These are phyloP conservation scores for Craterostigma plantagineum DNA, from an alignment of 257 asterid species.

Conservation along the genomic window DNA sequence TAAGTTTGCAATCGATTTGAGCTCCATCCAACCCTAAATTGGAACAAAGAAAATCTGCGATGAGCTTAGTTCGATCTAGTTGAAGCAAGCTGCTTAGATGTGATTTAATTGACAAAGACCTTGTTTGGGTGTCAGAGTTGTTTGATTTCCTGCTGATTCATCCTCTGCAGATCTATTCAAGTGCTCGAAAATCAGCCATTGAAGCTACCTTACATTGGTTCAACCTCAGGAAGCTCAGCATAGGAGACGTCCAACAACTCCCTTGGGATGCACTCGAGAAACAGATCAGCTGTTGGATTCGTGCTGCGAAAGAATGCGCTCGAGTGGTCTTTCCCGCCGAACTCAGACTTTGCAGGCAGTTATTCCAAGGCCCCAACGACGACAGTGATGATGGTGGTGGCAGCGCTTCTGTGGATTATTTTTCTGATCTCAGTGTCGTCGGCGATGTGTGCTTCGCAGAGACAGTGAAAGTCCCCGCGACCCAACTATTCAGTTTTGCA, in stretches of 20 bases:
- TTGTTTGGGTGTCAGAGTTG: too few relatives aligned
- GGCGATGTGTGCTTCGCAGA: slow-evolving; percentile 70
- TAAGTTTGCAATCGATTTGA: too few relatives aligned
- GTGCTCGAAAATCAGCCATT: slow-evolving; percentile 49
- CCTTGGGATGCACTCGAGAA: slow-evolving; percentile 67
- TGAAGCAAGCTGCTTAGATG: too few relatives aligned
- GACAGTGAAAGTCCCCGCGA: slow-evolving; percentile 69
- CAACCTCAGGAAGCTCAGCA: slow-evolving; percentile 52
- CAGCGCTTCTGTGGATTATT: too few relatives aligned
- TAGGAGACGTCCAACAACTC: slow-evolving; percentile 71
- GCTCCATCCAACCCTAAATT: too few relatives aligned
- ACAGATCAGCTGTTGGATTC: slow-evolving; percentile 76
- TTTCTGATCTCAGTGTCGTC: too few relatives aligned
- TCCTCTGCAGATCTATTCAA: slow-evolving; percentile 67
- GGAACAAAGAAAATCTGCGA: too few relatives aligned
- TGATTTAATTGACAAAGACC: too few relatives aligned
- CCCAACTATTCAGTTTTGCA: slow-evolving; percentile 73
- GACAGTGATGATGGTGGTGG: too few relatives aligned
- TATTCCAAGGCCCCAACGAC: slow-evolving; percentile 57
- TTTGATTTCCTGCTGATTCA: too few relatives aligned
- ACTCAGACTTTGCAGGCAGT: slow-evolving; percentile 52
- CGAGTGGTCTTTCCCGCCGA: slow-evolving; percentile 65
- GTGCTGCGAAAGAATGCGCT: slow-evolving; percentile 51
- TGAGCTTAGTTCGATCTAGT: too few relatives aligned
- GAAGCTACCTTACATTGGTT: slow-evolving; percentile 41